Base-by-base conservation (phyloP, 352 stramenopile genomes). In the Globisporangium apiculatum region DNA sequence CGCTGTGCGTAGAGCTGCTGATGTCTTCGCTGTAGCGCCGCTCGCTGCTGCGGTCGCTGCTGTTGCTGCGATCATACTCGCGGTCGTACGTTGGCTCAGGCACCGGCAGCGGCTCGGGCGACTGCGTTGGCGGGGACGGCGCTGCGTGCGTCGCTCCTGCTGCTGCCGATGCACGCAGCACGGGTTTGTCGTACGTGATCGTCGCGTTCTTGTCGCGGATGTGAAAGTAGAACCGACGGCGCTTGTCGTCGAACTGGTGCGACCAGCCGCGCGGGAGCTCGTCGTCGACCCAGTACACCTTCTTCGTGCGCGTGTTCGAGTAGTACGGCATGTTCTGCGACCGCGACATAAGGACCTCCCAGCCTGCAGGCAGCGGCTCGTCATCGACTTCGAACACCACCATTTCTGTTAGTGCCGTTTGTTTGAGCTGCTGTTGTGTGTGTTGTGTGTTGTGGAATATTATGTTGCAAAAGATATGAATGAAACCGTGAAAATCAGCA, bases 291-390 rank as follows among this genome's bases (percentile, higher is more conserved):
- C 83, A 94, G 65, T 93, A 94, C 4, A 87, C 75, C 63, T 90
- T 90, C 53, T 89, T 79, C 48, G 67, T 82, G 66, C 78, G 72
- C 49, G 64, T 58, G 59, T 94, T 86, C 68, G 83, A 87, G 75
- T 94, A 94, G 70, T 94, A 94, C 56, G 80, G 79, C 70, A 85
- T 77, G 67, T 87, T 87, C 71, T 92, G 89, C 63, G 76, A 88
- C 49, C 79, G 79, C 14, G 82, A 92, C 75, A 89, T 91, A 53
- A 65, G 65, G 57, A 94, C 68, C 60, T 90, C 76, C 83, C 83
- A 94, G 58, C 84, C 83, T 31, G 62, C 40, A 3, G 83, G 83
- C 59, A 94, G 61, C 58, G 71, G 69, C 58, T 86, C 80, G 50
- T 87, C 75, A 38, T 67, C 59, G 46, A 89, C 79, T 63, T 85